Conservation (phyloP, 2,329 filamentous ascomycete genomes). For the Penicillium psychrosexuale region DNA sequence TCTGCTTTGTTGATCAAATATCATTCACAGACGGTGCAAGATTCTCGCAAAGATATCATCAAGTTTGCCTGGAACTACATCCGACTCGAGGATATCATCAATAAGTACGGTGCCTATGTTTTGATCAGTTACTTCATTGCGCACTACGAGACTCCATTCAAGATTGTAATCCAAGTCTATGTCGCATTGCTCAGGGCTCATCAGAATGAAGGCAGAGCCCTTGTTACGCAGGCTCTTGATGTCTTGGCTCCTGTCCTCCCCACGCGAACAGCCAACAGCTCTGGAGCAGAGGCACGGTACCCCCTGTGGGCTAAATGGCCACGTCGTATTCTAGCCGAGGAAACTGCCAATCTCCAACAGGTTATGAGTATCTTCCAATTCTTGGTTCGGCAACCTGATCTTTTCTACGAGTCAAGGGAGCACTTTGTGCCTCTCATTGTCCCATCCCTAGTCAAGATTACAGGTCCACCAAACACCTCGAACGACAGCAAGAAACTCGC, state of each 20-base stretch:
- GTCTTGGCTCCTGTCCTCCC: conserved; percentile 91
- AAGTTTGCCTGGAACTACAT: conserved; percentile 99
- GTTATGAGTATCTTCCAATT: conserved; percentile 98
- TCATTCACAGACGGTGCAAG: conserved; percentile 80
- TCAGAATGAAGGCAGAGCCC: conserved; percentile 85
- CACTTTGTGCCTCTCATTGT: conserved; percentile 89
- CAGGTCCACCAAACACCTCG: conserved; percentile 72
- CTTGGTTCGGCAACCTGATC: conserved; percentile 81
- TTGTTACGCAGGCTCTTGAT: conserved; percentile 93
- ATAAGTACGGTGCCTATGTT: conserved; percentile 97
- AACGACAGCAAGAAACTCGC: conserved; percentile 90
- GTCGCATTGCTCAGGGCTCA: conserved; percentile 86
- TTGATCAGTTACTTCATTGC: conserved; percentile 97
- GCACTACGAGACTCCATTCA: conserved; percentile 91
- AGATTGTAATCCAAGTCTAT: conserved; percentile 95
- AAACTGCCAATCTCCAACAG: conserved; percentile 91
- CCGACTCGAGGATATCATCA: conserved; percentile 95
- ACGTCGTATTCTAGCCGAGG: conserved; percentile 85
- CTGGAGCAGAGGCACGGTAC: conserved; percentile 65
- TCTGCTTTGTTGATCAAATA: conserved; percentile 96
- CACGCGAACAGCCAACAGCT: conserved; percentile 60
- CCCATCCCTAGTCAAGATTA: conserved; percentile 82
- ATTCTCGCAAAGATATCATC: conserved; percentile 94
- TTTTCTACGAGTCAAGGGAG: conserved; percentile 94
- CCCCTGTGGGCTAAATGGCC: conserved; percentile 88